Evolutionary conservation across 305 asterid genomes (phyloP), one percentile per base, ranked within the genome.

Genomic region (Coffea humblotiana): DNA sequence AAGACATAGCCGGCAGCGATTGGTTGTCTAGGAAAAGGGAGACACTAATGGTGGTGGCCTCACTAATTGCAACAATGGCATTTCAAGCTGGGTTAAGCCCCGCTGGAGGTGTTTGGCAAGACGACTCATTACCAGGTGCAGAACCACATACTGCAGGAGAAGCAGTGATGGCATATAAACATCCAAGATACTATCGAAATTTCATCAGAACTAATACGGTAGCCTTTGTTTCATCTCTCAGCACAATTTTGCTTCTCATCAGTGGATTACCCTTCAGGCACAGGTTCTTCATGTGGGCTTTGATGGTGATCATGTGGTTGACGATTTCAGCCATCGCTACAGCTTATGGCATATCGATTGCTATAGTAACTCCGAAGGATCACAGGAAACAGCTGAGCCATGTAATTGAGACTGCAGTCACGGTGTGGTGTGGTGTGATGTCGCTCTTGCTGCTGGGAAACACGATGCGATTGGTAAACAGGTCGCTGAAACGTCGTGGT

Each of bases 241-340:
- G 91, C 73, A 89, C 87, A 12, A 91, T 91, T 19, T 47, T 91
- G 80, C 83, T 89, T 3, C 83, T 91, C n/a, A 90, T 91, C 25
- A 88, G 94, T 25, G 94, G 94, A n/a, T 47, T 90, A 78, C 96
- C 96, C 2, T 91, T 91, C 48, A 82, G 71, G 67, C 85, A 79
- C 19, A 71, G 56, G 77, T 12, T 88, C 0, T 87, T 86, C 63
- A 77, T 85, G 90, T 91, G 94, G 94, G n/a, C 68, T 32, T 72
- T 91, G 82, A 88, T 90, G 90, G 81, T 90, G 25, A 84, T 85
- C 18, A 91, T 90, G 94, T 91, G 94, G 92, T 54, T 90, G 49
- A 85, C 92, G 6, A 67, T 91, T 15, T 86, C 92, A 1, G 84
- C 91, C 6, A 77, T 79, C 0, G 92, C 92, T 16, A 79, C 73